phyloP scores from a whole-genome alignment of 768 basidiomycete species.

The Pleurotus ostreatus region DNA sequence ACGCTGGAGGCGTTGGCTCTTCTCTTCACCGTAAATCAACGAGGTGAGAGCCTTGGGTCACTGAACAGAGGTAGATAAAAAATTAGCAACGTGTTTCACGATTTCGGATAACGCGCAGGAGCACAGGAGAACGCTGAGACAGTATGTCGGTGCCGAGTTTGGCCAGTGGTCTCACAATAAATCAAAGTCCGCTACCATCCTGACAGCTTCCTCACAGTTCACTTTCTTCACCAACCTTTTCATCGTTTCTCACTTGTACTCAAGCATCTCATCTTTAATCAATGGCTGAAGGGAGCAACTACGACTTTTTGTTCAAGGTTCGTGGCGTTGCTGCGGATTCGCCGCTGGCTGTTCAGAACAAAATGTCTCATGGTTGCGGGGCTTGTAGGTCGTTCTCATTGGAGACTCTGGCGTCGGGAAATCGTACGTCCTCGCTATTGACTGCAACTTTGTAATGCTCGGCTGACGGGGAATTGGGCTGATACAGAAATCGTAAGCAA shows the following conservation, averaged over 20 bases:
- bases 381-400: constrained; percentile 87
- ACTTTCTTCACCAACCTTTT: background rate
- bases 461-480: constrained; percentile 9
- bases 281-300: constrained; percentile 94
- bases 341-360: background rate
- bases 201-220: background rate
- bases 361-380: constrained; percentile 9
- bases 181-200: constrained; percentile 2
- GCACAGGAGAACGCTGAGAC: too few species aligned
- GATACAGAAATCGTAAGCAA: constrained; percentile 58
- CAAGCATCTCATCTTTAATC: constrained; percentile 14
- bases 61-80: too few species aligned
- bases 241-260: constrained; percentile 11
- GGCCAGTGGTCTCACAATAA: background rate
- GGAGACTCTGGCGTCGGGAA: constrained; percentile 99
- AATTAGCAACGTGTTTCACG: too few species aligned
- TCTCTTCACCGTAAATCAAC: too few species aligned
- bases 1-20: too few species aligned
- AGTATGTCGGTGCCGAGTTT: too few species aligned
- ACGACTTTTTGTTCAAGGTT: constrained; percentile 99
- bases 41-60: too few species aligned
- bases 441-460: background rate
- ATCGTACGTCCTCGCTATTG: constrained; percentile 53
- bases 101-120: too few species aligned
- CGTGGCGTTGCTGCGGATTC: constrained; percentile 12